These are phyloP conservation scores for Cercospora janseana DNA, from an alignment of 2,329 filamentous ascomycete genomes.

Conservation along the genomic window DNA sequence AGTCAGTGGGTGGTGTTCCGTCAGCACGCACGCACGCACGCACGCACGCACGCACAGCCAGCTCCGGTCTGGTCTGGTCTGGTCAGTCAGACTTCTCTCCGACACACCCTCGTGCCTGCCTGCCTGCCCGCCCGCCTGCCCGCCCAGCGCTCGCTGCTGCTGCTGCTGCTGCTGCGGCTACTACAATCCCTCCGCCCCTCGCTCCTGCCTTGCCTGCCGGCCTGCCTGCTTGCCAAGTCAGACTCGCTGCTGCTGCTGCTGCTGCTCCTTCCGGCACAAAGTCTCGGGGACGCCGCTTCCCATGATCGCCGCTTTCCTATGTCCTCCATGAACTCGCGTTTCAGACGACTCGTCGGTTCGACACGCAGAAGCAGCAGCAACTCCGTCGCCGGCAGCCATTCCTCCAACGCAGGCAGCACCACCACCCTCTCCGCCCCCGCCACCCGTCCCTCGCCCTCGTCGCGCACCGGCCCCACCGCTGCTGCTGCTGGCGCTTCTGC, in stretches of 20 bases:
- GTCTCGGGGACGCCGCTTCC: constrained; percentile 10
- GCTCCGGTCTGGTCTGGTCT: no score
- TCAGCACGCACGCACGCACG: no score
- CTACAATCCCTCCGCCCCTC: not conserved
- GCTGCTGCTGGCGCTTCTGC: not conserved
- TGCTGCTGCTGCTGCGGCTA: no score
- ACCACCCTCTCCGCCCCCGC: constrained; percentile 39
- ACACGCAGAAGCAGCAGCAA: constrained; percentile 66
- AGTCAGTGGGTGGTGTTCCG: no score
- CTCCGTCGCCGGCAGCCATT: constrained; percentile 63
- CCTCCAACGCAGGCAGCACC: constrained; percentile 35
- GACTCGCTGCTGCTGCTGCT: constrained; percentile 1
- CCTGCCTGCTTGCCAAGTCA: not conserved
- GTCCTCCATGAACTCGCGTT: constrained; percentile 72
- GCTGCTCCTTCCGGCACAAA: constrained; percentile 6
- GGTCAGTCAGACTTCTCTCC: not conserved
- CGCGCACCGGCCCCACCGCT: constrained; percentile 19
- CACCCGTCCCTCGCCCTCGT: constrained; percentile 29
- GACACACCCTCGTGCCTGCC: not conserved
- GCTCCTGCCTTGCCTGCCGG: not conserved
- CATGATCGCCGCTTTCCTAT: constrained; percentile 18
- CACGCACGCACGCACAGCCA: constrained; percentile 1
- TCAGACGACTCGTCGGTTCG: constrained; percentile 77
- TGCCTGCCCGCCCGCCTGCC: not conserved
- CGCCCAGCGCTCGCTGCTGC: not conserved